Conservation (phyloP, 2,329 filamentous ascomycete genomes). For the Monilinia fructigena region DNA sequence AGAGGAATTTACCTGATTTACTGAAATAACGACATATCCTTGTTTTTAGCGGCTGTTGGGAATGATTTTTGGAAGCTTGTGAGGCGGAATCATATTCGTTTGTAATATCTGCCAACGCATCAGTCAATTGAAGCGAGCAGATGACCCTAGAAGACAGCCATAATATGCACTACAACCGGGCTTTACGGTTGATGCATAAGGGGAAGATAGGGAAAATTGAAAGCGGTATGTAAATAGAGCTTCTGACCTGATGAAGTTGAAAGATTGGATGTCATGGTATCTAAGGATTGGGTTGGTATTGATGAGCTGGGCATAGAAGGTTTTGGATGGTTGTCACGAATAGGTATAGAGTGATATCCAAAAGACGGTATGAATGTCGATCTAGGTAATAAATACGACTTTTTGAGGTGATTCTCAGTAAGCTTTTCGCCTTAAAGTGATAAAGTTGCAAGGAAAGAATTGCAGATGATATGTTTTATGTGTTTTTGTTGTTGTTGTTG, state of each 20-base stretch:
- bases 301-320: constrained; percentile 19
- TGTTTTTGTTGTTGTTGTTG: not conserved
- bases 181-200: constrained; percentile 26
- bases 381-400: constrained; percentile 13
- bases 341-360: constrained; percentile 15
- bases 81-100: constrained; percentile 34
- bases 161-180: constrained; percentile 33
- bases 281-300: constrained; percentile 5
- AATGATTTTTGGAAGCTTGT: constrained; percentile 24
- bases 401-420: not conserved
- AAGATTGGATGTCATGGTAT: constrained; percentile 24
- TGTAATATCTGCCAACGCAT: constrained; percentile 38
- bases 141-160: constrained; percentile 29
- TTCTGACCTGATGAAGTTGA: constrained; percentile 26
- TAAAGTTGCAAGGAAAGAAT: not conserved
- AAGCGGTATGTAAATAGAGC: constrained; percentile 24
- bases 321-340: constrained; percentile 22
- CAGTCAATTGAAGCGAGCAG: constrained; percentile 31
- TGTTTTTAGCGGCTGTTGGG: constrained; percentile 28
- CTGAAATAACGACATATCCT: constrained; percentile 39
- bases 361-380: constrained; percentile 21
- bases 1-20: constrained; percentile 33
- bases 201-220: constrained; percentile 16
- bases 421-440: not conserved
- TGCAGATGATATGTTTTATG: constrained; percentile 15